Base-by-base conservation (phyloP, 371 early-diverging fungal species). In the Capniomyces stellatus region DNA sequence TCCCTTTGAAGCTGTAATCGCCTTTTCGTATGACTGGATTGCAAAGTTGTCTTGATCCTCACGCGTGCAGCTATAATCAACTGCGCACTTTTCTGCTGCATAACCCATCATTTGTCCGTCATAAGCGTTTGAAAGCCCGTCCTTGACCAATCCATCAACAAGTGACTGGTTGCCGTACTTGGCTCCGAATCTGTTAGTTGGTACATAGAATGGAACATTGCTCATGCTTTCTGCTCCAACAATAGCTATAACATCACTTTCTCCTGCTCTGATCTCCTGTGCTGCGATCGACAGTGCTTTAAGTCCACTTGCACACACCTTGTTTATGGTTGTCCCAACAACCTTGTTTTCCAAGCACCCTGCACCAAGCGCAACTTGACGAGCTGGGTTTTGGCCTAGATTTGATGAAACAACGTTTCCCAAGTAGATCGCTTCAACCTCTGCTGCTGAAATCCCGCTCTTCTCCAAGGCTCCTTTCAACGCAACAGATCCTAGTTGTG, bases 151-250 rank as follows among this genome's bases (percentile, higher is more conserved):
- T 29, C 91, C 89, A 59, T 98, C 98, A 23, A 83, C 65, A 27
- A 86, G 67, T 57, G 76, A 76, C 51, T 80, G 74, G 71, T 91
- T 66, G 31, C 98, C 98, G 67, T 85, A 97, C 55, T 79, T 80
- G 55, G 81, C 75, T 52, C 83, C 88, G 47, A 77, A 81, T 48
- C 83, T 79, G 59, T 78, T 80, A 64, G 78, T 79, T 60, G 89
- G 87, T 29, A 86, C 65, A 66, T 89, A 93, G 76, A 86, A 92
- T 15, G 96, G 96, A 13, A 81, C 80, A 68, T 93, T 93, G 69
- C 83, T 79, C 98, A 98, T 98, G 53, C 89, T 89, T 71, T 98
- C 98, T 68, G 83, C 87, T 43, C 98, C 98, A 57, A 88, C 97
- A 41, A 91, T 92, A 58, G 94, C 83, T 22, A 86, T 73, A 41